Evolutionary conservation across 78 protist species (phyloP).

Genomic region (Chrysochromulina parva): DNA sequence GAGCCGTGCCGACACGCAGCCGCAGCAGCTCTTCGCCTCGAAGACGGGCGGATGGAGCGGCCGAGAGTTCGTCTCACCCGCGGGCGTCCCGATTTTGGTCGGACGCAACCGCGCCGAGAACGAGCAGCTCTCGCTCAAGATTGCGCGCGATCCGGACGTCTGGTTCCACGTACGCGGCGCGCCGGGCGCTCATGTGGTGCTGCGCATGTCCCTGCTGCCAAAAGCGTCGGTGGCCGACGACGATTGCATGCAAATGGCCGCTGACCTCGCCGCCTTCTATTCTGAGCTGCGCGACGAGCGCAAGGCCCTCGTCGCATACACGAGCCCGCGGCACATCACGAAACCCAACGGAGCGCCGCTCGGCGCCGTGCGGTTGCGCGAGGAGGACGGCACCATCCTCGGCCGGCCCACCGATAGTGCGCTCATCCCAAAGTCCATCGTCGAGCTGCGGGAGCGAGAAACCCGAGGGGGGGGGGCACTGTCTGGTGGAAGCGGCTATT

Average conservation of each 20-base stretch:
- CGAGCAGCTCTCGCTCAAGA: neutral
- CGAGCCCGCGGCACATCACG: neutral
- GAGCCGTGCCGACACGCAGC: neutral
- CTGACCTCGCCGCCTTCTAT: neutral
- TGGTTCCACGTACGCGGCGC: constrained; percentile 15
- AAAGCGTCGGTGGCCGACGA: neutral
- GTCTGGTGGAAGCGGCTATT: too few relatives aligned
- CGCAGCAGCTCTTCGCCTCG: too few relatives aligned
- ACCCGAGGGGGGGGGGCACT: too few relatives aligned
- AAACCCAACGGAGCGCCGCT: neutral
- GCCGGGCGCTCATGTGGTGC: constrained; percentile 9
- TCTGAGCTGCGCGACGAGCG: neutral
- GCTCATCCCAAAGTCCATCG: too few relatives aligned
- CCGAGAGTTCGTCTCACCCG: neutral
- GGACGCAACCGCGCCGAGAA: neutral
- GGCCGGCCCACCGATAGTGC: too few relatives aligned
- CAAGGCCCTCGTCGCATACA: neutral
- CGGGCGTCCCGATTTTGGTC: neutral
- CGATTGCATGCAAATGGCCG: neutral
- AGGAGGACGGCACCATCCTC: neutral
- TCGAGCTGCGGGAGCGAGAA: too few relatives aligned
- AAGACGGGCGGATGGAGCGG: neutral
- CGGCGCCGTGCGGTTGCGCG: neutral
- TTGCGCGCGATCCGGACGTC: constrained; percentile 11
- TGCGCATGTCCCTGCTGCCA: neutral